phyloP scores from a whole-genome alignment of 257 asterid genomes.

The Penstemon davidsonii region DNA sequence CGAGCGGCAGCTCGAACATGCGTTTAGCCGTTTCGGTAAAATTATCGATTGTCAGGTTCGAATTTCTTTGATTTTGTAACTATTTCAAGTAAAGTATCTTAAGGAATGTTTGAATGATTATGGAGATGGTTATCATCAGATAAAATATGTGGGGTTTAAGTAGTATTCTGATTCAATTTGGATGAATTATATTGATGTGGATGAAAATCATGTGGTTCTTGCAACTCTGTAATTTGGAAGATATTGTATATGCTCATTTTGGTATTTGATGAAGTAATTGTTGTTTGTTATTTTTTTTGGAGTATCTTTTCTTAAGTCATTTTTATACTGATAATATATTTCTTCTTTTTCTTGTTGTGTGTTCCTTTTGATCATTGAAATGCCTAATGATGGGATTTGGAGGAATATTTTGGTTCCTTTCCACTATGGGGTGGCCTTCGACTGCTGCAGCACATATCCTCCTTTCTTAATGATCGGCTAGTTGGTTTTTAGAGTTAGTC shows the following conservation, averaged over 20 bases:
- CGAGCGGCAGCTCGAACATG: conserved; percentile 87
- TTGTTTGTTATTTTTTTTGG: neutral
- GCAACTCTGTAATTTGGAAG: no score
- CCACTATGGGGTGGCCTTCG: conserved; percentile 16
- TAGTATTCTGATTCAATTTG: no score
- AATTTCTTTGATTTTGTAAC: conserved; percentile 13
- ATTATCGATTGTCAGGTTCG: conserved; percentile 86
- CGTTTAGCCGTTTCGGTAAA: conserved; percentile 85
- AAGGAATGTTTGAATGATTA: no score
- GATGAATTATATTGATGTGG: no score
- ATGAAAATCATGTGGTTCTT: no score
- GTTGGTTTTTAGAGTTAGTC: conserved; percentile 26
- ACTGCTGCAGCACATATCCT: conserved; percentile 29
- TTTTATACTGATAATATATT: conserved; percentile 13
- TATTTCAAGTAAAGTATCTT: neutral
- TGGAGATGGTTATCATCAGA: no score
- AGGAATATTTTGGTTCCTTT: conserved; percentile 29
- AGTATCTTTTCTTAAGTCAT: neutral
- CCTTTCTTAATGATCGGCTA: conserved; percentile 32
- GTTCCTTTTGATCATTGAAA: conserved; percentile 25
- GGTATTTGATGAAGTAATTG: no score
- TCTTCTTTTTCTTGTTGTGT: conserved; percentile 21
- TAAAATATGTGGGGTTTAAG: no score
- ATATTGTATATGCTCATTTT: no score
- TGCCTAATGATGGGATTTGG: conserved; percentile 32